Percentiles rank a stretch among this genome's conserved stretches.
These are phyloP conservation scores for Kazachstania kunashirensis DNA, from an alignment of 805 yeast species.

Conservation along the genomic window DNA sequence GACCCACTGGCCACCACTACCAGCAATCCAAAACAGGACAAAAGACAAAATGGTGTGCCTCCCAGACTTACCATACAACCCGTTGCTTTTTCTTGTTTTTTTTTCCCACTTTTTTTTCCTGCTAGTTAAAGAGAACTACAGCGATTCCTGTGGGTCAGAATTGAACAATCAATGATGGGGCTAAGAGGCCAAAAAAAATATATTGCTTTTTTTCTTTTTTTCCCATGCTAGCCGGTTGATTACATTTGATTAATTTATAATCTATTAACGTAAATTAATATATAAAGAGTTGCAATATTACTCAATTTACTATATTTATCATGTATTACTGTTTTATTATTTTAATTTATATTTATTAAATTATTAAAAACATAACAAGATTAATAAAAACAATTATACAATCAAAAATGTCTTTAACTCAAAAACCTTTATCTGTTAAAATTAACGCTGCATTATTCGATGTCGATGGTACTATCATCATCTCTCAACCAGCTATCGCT, in stretches of 20 bases:
- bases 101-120: neutral
- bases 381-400: neutral
- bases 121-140: neutral
- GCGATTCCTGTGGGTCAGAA: too few relatives aligned
- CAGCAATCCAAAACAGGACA: too few relatives aligned
- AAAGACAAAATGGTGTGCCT: too few relatives aligned
- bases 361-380: neutral
- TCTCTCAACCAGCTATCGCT: slow-evolving; percentile 74
- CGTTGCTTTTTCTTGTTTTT: neutral
- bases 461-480: slow-evolving; percentile 80
- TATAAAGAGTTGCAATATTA: neutral
- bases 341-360: too few relatives aligned
- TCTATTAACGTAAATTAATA: neutral
- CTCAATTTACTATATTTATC: neutral
- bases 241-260: neutral
- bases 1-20: too few relatives aligned
- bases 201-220: neutral
- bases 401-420: slow-evolving; percentile 17
- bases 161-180: too few relatives aligned
- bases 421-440: slow-evolving; percentile 27
- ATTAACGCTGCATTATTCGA: slow-evolving; percentile 57
- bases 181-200: too few relatives aligned
- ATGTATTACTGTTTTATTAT: neutral
- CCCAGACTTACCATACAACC: neutral
- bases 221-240: neutral